Evolutionary conservation across 75 land plant genomes (phyloP), one percentile per base, ranked within the genome.

Genomic region (Pinus albicaulis): DNA sequence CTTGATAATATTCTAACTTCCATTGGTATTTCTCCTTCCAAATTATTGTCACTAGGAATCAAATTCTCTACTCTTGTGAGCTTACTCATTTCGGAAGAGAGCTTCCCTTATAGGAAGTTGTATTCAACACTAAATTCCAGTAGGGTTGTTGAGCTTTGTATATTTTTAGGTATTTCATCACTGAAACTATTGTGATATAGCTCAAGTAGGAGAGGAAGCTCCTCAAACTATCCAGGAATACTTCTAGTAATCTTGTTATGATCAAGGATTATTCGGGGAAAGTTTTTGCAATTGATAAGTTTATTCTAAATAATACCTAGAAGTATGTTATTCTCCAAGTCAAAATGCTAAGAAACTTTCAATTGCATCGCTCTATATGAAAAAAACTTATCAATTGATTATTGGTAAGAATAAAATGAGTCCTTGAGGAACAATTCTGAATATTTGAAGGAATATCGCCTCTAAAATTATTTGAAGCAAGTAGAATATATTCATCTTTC

Each of bases 131-230:
- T n/a, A n/a, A n/a, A n/a, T n/a, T n/a, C n/a, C n/a, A n/a, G n/a
- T n/a, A n/a, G n/a, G n/a, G n/a, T n/a, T n/a, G n/a, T n/a, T n/a
- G n/a, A n/a, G n/a, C n/a, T n/a, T 81, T 79, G n/a, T n/a, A n/a
- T n/a, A n/a, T n/a, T n/a, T n/a, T n/a, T n/a, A n/a, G n/a, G n/a
- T n/a, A n/a, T n/a, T n/a, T 57, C 25, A 28, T 83, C 83, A 26
- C 83, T 76, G 74, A 84, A 76, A 38, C n/a, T 74, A 56, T 80
- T 83, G n/a, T 22, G 68, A 8, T 73, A 68, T 5, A 83, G 34
- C 15, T 75, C 74, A 3, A 83, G 36, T 34, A 75, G 17, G 12
- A 83, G 26, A 41, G 78, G 78, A 17, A 82, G 77, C 56, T 64
- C 59, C 12, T 61, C 61, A 53, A 82, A 59, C 25, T 82, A 82